These are phyloP conservation scores for Actinomortierella wolfii DNA, from an alignment of 371 early-diverging fungal species.

Conservation along the genomic window DNA sequence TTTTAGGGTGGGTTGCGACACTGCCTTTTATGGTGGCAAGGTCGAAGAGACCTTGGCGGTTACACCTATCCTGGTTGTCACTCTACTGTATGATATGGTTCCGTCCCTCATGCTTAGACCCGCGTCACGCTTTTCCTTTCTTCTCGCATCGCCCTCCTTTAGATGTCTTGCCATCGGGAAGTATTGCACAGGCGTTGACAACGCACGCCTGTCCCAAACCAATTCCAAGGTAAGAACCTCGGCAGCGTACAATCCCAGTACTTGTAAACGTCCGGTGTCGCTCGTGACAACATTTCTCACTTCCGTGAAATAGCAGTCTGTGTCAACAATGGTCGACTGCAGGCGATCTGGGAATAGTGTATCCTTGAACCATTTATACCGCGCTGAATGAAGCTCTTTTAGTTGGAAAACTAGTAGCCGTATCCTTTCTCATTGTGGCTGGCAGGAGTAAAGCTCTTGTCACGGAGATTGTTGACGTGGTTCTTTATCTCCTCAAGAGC, in stretches of 20 bases:
- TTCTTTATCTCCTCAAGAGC: too few relatives aligned
- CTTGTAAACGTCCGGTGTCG: not conserved
- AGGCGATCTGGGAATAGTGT: not conserved
- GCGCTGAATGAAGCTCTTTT: not conserved
- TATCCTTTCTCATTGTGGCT: not conserved
- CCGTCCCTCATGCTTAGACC: too few relatives aligned
- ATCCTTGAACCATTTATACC: not conserved
- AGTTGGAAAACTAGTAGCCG: not conserved
- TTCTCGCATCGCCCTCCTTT: not conserved
- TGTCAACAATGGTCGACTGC: not conserved
- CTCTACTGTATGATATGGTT: too few relatives aligned
- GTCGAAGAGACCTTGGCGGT: constrained; percentile 2
- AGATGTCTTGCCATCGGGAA: not conserved
- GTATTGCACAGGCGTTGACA: constrained; percentile 10
- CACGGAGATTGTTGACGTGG: not conserved
- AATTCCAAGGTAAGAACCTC: not conserved
- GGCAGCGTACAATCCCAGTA: not conserved
- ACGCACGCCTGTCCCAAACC: constrained; percentile 15
- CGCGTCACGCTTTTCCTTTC: constrained; percentile 9
- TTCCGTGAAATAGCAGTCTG: not conserved
- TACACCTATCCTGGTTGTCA: not conserved
- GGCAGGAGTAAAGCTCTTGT: not conserved
- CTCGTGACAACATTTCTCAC: not conserved
- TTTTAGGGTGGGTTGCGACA: too few relatives aligned
- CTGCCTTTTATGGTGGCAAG: constrained; percentile 20